Conservation (phyloP, 2,329 filamentous ascomycete species). For the Hypomyces rosellus region DNA sequence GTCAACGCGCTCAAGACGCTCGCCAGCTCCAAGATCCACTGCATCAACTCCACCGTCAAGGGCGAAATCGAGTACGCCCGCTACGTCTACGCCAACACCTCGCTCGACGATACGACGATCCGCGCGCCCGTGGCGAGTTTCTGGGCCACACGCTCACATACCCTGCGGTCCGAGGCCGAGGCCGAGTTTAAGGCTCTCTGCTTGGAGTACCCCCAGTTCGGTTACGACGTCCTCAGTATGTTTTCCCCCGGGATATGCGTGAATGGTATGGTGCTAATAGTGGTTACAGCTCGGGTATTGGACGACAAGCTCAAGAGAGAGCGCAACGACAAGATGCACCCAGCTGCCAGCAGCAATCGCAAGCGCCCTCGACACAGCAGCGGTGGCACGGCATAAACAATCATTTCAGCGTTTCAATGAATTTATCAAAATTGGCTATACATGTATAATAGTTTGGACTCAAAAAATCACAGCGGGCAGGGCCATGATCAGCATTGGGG, state of each 20-base stretch:
- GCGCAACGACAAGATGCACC: conserved; percentile 53
- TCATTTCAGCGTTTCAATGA: too few species aligned
- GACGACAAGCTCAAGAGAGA: conserved; percentile 63
- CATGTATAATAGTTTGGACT: too few species aligned
- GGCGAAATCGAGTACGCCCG: conserved; percentile 89
- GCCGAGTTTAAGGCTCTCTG: conserved; percentile 79
- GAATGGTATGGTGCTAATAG: conserved; percentile 12
- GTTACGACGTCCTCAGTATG: conserved; percentile 83
- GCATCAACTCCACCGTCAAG: conserved; percentile 77
- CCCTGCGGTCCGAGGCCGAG: conserved; percentile 78
- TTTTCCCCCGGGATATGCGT: conserved; percentile 12
- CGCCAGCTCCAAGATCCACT: conserved; percentile 85
- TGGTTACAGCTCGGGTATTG: conserved; percentile 49
- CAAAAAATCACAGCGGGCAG: too few species aligned
- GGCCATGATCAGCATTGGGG: too few species aligned
- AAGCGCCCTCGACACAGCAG: conserved; percentile 53
- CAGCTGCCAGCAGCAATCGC: conserved; percentile 42
- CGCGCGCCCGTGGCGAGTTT: conserved; percentile 82
- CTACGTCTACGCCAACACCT: conserved; percentile 79
- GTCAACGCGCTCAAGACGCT: conserved; percentile 64
- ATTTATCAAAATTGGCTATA: too few species aligned
- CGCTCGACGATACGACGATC: conserved; percentile 62
- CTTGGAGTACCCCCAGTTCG: conserved; percentile 84
- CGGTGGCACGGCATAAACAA: conserved; percentile 13
- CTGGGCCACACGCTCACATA: conserved; percentile 77